Evolutionary conservation across 1,284 basidiomycete species (phyloP).

Genomic region (Trichosporon inkin): DNA sequence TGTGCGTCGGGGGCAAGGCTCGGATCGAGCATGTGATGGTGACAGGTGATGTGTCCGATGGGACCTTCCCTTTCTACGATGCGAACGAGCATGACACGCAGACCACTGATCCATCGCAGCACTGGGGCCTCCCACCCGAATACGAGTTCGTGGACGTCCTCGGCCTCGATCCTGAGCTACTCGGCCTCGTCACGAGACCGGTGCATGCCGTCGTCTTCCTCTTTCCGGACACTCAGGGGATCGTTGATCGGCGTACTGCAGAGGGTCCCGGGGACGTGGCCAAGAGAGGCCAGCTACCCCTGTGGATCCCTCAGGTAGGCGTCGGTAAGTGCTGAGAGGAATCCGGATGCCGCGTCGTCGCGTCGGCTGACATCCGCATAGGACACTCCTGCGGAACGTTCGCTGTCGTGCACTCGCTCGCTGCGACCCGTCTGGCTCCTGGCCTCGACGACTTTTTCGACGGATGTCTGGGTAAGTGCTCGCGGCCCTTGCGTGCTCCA

Average conservation of each 20-base stretch:
- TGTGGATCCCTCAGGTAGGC: slow-evolving; percentile 30
- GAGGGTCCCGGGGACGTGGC: slow-evolving; percentile 8
- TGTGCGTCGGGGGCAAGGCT: too few relatives aligned
- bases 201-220: slow-evolving; percentile 53
- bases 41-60: too few relatives aligned
- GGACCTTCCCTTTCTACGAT: neutral
- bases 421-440: slow-evolving; percentile 20
- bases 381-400: slow-evolving; percentile 32
- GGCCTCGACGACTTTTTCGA: slow-evolving; percentile 21
- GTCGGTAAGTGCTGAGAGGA: slow-evolving; percentile 12
- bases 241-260: slow-evolving; percentile 18
- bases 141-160: slow-evolving; percentile 54
- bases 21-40: too few relatives aligned
- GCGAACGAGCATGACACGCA: neutral
- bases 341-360: neutral
- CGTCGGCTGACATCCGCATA: neutral
- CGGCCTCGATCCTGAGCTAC: slow-evolving; percentile 53
- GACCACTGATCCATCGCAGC: slow-evolving; percentile 13
- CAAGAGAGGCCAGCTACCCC: slow-evolving; percentile 9
- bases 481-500: too few relatives aligned
- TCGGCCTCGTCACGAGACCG: slow-evolving; percentile 52
- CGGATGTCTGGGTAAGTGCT: slow-evolving; percentile 17
- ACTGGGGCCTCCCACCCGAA: slow-evolving; percentile 40
- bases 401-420: slow-evolving; percentile 27
- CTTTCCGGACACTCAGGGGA: slow-evolving; percentile 43